Base-by-base conservation (phyloP, 2,329 filamentous ascomycete species). In the Penicillium verrucosum region DNA sequence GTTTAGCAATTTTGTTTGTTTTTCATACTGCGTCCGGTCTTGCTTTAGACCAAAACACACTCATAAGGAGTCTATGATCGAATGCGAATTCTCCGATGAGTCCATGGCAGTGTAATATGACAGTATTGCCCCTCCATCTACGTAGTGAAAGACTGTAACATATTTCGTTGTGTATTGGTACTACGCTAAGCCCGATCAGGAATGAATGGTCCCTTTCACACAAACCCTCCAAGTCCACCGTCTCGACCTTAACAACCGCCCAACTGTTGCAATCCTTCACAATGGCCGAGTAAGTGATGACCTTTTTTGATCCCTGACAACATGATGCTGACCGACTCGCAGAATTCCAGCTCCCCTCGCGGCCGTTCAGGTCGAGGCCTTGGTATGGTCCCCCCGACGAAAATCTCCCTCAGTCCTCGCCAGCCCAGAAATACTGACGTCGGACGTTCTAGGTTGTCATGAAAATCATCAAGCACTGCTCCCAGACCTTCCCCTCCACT, bases 391-490 rank as follows among this genome's bases (percentile, higher is more conserved):
- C 59, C 59, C 60, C 60, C 65, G 68, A 60, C 68, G 62, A 73
- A 69, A 73, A 70, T 66, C 69, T 67, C 59, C 61, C 48, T 59
- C 62, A 61, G 61, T 58, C 63, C 56, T 59, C 63, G 61, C 62
- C 63, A 65, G 58, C 57, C 59, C 59, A 59, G 56, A 62, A 62
- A 68, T 68, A 61, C 69, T 74, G 48, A 72, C 57, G 51, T 48
- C 51, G 48, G 46, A 58, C 46, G 45, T 49, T 68, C 56, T 66
- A 94, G 90, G 90, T 95, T 71, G 90, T 96, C 68, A 93, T 97
- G 89, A 96, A 97, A 82, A 92, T 97, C 75, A 92, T 95, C 78
- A 97, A 95, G 80, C 92, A 97, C 81, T 91, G 90, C 80, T 89
- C 91, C 56, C 85, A 89, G 69, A 84, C 85, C 53, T 97, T 96